Evolutionary conservation across 352 stramenopile species (phyloP), one percentile per base, ranked within the genome.

Genomic region (Phytophthora ramorum): DNA sequence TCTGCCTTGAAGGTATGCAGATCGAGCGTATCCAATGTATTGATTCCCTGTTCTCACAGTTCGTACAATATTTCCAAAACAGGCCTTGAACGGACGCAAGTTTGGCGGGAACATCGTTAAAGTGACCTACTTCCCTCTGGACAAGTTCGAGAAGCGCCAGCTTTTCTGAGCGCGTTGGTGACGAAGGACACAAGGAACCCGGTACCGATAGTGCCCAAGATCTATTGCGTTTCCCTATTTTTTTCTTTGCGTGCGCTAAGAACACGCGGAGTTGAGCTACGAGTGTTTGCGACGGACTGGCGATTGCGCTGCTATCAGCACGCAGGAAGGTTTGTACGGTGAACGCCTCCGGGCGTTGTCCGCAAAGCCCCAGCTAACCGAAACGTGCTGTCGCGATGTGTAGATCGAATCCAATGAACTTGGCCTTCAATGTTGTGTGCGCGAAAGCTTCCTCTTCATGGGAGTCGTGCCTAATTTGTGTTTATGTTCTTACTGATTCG

Each of bases 71-170:
- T 56, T 17, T 22, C 14, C 40, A 10, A 44, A 38, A 4, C 57
- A 96, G 89, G 84, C 85, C 5, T 71, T 96, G 53, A 93, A 80
- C 24, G 89, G 89, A 35, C 85, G 89, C 61, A 96, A 95, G 61
- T 96, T 96, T 64, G 89, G 86, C 38, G 89, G 89, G 34, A 94
- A 93, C 45, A 89, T 93, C 37, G 89, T 96, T 16, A 78, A 91
- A 55, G 87, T 95, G 49, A 87, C 80, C 20, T 93, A 92, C 64
- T 94, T 90, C 53, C 63, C 85, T 3, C 20, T 90, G 38, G 76
- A 73, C 61, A 93, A 90, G 66, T 91, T 95, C 49, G 78, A 94
- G 44, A 74, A 79, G 68, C 79, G 77, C 51, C 71, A 85, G 13
- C 84, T 94, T 43, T 79, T 62, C 28, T 93, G 58, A 91, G 55